Evolutionary conservation across 345 rosid genomes (phyloP).

Genomic region (Camelina laxa): DNA sequence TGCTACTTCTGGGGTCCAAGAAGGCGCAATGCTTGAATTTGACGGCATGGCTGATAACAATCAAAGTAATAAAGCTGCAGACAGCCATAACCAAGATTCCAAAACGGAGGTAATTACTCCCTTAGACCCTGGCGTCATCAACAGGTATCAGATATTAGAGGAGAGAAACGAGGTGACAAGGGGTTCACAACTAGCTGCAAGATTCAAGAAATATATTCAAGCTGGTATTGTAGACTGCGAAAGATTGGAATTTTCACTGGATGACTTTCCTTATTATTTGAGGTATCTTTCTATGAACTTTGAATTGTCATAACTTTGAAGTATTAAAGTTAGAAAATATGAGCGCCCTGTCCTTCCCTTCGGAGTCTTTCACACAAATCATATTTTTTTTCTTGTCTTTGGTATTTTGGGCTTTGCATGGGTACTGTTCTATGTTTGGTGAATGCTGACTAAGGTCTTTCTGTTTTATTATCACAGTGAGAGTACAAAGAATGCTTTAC

Average conservation of each 20-base stretch:
- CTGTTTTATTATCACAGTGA: constrained; percentile 54
- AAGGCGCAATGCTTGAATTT: neutral
- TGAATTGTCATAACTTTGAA: too few relatives aligned
- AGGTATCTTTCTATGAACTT: neutral
- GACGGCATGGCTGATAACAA: constrained; percentile 49
- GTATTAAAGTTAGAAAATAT: too few relatives aligned
- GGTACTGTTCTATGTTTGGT: neutral
- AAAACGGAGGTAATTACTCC: constrained; percentile 69
- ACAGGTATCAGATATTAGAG: constrained; percentile 70
- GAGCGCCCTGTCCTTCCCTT: neutral
- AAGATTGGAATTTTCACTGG: constrained; percentile 71
- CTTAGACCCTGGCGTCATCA: constrained; percentile 65
- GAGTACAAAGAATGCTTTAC: constrained; percentile 72
- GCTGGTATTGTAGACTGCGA: constrained; percentile 84
- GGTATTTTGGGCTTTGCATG: too few relatives aligned
- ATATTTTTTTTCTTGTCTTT: too few relatives aligned
- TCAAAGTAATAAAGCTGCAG: too few relatives aligned
- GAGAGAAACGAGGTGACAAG: constrained; percentile 69
- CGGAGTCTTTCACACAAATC: too few relatives aligned
- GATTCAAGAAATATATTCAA: constrained; percentile 63
- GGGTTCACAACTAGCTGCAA: constrained; percentile 64
- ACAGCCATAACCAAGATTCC: constrained; percentile 65
- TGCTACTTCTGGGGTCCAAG: constrained; percentile 29
- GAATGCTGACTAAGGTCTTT: constrained; percentile 16
- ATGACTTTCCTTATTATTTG: constrained; percentile 82